Percentiles rank a stretch among this genome's conserved stretches.
phyloP scores from a whole-genome alignment of 2,329 filamentous ascomycete genomes.

The Arthrobotrys musiformis region DNA sequence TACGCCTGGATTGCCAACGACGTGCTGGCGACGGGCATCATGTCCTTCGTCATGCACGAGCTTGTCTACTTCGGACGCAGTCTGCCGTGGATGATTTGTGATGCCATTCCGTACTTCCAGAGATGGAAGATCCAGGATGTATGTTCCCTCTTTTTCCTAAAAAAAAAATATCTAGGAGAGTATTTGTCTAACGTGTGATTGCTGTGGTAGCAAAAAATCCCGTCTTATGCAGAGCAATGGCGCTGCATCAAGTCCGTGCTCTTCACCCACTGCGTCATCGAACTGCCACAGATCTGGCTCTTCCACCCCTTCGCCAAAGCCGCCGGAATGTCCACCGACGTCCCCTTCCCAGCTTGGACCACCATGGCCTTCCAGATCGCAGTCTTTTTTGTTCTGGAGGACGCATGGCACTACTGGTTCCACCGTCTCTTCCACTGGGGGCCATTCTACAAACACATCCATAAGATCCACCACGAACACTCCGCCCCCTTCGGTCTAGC shows the following conservation, averaged over 20 bases:
- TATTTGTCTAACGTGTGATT: background rate
- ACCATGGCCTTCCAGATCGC: slow-evolving; percentile 92
- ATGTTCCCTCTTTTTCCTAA: slow-evolving; percentile 61
- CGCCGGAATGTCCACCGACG: slow-evolving; percentile 85
- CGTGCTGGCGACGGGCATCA: slow-evolving; percentile 88
- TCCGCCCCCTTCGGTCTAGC: slow-evolving; percentile 96
- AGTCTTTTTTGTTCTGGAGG: slow-evolving; percentile 94
- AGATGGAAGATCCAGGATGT: slow-evolving; percentile 94
- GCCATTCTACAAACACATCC: slow-evolving; percentile 92
- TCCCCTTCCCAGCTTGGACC: slow-evolving; percentile 85
- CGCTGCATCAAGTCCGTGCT: slow-evolving; percentile 92
- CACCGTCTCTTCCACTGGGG: slow-evolving; percentile 94
- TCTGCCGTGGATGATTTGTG: slow-evolving; percentile 92
- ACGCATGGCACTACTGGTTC: slow-evolving; percentile 98
- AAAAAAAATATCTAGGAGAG: background rate
- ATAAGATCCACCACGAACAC: slow-evolving; percentile 99
- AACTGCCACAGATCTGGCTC: slow-evolving; percentile 98
- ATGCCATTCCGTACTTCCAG: slow-evolving; percentile 85
- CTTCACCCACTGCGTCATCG: slow-evolving; percentile 94
- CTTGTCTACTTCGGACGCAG: slow-evolving; percentile 90
- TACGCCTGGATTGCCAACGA: slow-evolving; percentile 99
- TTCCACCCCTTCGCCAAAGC: slow-evolving; percentile 97
- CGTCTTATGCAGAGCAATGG: slow-evolving; percentile 92
- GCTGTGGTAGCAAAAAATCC: slow-evolving; percentile 72
- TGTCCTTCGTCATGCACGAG: slow-evolving; percentile 98